These are phyloP conservation scores for Penicillium thymicola DNA, from an alignment of 2,329 filamentous ascomycete genomes.

Conservation along the genomic window DNA sequence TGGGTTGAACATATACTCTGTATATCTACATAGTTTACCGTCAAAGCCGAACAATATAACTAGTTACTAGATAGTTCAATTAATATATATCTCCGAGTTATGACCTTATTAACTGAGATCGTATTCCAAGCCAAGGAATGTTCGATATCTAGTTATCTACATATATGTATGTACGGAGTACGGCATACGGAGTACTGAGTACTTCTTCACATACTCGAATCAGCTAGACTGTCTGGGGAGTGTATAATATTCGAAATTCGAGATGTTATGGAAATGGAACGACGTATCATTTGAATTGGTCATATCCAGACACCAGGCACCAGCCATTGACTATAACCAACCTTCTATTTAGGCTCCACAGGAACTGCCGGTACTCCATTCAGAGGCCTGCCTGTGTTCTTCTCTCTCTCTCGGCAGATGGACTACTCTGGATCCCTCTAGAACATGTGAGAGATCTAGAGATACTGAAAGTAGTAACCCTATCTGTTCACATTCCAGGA, in stretches of 20 bases:
- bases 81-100: too few species aligned
- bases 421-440: neutral
- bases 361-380: neutral
- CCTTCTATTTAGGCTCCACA: neutral
- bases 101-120: conserved; percentile 4
- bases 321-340: neutral
- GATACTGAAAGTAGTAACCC: neutral
- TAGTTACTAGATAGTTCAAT: neutral
- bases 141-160: neutral
- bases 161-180: neutral
- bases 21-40: neutral
- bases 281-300: neutral
- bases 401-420: neutral
- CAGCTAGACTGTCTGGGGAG: neutral
- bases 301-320: neutral
- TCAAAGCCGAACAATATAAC: neutral
- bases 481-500: neutral
- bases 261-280: neutral
- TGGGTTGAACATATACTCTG: neutral
- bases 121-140: conserved; percentile 4
- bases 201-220: neutral
- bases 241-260: neutral
- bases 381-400: neutral
- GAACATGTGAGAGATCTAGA: neutral
- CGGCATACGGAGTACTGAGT: neutral